Evolutionary conservation across 2,329 filamentous ascomycete species (phyloP).

Genomic region (Berkeleyomyces basicola): DNA sequence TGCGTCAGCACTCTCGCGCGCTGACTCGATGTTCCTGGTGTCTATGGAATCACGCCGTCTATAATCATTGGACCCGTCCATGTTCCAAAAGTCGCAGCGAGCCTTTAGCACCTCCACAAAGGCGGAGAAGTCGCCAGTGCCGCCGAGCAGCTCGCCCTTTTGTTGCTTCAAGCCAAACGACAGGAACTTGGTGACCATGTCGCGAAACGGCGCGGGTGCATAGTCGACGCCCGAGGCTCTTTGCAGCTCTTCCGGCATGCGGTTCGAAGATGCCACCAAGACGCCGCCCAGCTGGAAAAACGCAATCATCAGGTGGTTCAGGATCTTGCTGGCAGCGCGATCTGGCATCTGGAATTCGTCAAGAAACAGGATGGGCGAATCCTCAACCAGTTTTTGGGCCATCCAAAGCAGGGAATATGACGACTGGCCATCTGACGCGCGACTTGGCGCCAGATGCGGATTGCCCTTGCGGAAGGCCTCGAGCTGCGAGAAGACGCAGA

Average conservation of each 20-base stretch:
- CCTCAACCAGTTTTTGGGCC: conserved; percentile 58
- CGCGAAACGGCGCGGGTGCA: conserved; percentile 35
- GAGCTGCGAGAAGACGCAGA: conserved; percentile 56
- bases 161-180: conserved; percentile 18
- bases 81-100: conserved; percentile 70
- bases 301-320: conserved; percentile 60
- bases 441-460: conserved; percentile 8
- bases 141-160: conserved; percentile 36
- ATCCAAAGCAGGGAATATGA: conserved; percentile 53
- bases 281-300: conserved; percentile 76
- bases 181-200: conserved; percentile 31
- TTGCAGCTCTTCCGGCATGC: conserved; percentile 66
- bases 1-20: neutral
- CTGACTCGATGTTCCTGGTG: neutral
- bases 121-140: conserved; percentile 54
- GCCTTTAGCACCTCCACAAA: conserved; percentile 64
- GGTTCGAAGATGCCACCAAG: conserved; percentile 62
- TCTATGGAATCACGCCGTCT: conserved; percentile 3
- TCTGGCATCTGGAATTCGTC: conserved; percentile 78
- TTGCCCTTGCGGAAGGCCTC: conserved; percentile 40
- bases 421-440: conserved; percentile 25
- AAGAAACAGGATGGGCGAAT: conserved; percentile 59
- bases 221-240: conserved; percentile 60
- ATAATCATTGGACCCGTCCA: conserved; percentile 52
- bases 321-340: conserved; percentile 58